Percentiles rank a stretch among this genome's conserved stretches.
phyloP scores from a whole-genome alignment of 2,329 filamentous ascomycete species.

The Fusarium concolor region DNA sequence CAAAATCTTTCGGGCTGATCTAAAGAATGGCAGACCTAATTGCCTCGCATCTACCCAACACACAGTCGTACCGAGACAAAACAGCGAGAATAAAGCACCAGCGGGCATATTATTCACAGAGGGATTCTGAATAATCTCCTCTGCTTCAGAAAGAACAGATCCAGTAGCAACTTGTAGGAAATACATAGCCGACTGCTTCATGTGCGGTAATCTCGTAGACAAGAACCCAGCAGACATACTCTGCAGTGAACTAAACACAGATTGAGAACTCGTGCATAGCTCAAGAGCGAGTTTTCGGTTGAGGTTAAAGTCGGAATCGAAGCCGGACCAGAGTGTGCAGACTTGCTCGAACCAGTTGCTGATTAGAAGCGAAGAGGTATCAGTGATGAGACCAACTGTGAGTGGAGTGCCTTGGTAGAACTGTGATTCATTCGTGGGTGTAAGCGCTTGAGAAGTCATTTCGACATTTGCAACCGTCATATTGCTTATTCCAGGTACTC shows the following conservation, averaged over 20 bases:
- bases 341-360: conserved; percentile 56
- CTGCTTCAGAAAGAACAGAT: conserved; percentile 52
- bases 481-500: not conserved
- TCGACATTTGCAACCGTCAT: conserved; percentile 17
- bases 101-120: conserved; percentile 46
- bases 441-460: conserved; percentile 9
- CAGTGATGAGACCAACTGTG: conserved; percentile 41
- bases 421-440: conserved; percentile 15
- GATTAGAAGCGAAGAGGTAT: conserved; percentile 51
- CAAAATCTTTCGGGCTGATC: conserved; percentile 45
- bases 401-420: conserved; percentile 31
- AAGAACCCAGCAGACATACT: conserved; percentile 57
- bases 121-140: conserved; percentile 40
- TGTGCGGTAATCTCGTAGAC: conserved; percentile 50
- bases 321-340: conserved; percentile 56
- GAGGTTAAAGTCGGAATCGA: conserved; percentile 54
- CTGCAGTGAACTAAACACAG: conserved; percentile 54
- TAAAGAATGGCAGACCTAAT: conserved; percentile 51
- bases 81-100: conserved; percentile 53
- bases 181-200: conserved; percentile 50
- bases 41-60: conserved; percentile 55
- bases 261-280: conserved; percentile 52
- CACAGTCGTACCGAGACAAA: conserved; percentile 55
- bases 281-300: conserved; percentile 54
- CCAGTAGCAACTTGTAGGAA: conserved; percentile 52